Conservation (phyloP, 306 rosid genomes). For the Hippophae gyantsensis region DNA sequence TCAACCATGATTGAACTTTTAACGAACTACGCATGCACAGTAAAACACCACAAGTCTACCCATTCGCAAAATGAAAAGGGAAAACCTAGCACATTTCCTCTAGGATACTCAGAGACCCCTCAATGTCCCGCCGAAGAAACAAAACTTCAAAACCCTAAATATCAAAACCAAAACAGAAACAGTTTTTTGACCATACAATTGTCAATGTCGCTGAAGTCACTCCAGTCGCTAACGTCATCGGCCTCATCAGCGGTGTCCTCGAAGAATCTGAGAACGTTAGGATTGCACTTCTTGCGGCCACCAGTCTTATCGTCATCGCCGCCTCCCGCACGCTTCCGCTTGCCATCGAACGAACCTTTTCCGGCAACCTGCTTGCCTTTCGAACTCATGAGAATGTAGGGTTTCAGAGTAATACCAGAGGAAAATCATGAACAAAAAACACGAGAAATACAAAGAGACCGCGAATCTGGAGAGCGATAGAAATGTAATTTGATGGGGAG, state of each 20-base stretch:
- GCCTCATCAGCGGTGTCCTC: slow-evolving; percentile 44
- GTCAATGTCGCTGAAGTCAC: slow-evolving; percentile 34
- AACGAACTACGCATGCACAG: too few relatives aligned
- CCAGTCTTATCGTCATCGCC: slow-evolving; percentile 36
- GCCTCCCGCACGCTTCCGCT: slow-evolving; percentile 34
- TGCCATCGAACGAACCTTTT: slow-evolving; percentile 16
- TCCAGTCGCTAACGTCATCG: slow-evolving; percentile 30
- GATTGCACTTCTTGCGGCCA: slow-evolving; percentile 39
- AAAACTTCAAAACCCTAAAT: not conserved
- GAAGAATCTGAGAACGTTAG: slow-evolving; percentile 53
- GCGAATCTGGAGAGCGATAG: too few relatives aligned
- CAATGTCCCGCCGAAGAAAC: not conserved
- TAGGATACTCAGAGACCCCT: not conserved
- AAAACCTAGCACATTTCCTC: too few relatives aligned
- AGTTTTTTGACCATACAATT: slow-evolving; percentile 30
- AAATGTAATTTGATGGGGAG: too few relatives aligned
- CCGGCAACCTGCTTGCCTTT: slow-evolving; percentile 62
- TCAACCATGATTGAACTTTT: too few relatives aligned
- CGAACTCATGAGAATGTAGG: slow-evolving; percentile 23
- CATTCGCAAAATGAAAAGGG: too few relatives aligned
- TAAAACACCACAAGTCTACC: too few relatives aligned
- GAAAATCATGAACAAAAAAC: not conserved
- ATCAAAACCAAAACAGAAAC: not conserved
- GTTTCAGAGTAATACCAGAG: slow-evolving; percentile 1
- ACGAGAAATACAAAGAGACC: too few relatives aligned